A percentile compares a stretch with the other conserved stretches of the same genome.
phyloP scores from a whole-genome alignment of 176 grass and related monocot genomes.

The Oryza australiensis region DNA sequence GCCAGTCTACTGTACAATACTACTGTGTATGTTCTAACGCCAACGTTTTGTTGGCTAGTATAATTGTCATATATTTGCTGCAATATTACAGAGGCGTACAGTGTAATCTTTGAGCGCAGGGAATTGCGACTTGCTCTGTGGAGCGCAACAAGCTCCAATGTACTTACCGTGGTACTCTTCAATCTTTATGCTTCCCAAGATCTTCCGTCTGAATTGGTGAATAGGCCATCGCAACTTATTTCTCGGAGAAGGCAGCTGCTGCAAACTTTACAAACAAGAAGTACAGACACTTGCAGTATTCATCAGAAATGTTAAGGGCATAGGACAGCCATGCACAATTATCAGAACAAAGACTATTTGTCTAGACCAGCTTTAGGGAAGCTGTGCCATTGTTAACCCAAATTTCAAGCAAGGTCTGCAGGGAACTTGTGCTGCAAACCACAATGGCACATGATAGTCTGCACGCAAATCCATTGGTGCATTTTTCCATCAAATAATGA shows the following conservation, averaged over 20 bases:
- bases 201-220: constrained; percentile 18
- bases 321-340: constrained; percentile 21
- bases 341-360: neutral
- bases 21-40: neutral
- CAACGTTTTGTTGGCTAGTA: constrained; percentile 18
- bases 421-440: neutral
- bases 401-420: neutral
- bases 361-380: neutral
- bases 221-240: neutral
- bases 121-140: neutral
- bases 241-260: constrained; percentile 39
- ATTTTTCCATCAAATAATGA: neutral
- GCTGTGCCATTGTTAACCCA: neutral
- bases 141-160: neutral
- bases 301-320: constrained; percentile 11
- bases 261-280: constrained; percentile 29
- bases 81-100: constrained; percentile 4
- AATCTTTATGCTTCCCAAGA: constrained; percentile 32
- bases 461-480: neutral
- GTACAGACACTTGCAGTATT: constrained; percentile 19
- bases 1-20: neutral
- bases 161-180: constrained; percentile 2
- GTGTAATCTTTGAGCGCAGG: constrained; percentile 25
- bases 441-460: neutral
- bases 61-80: neutral